Base-by-base conservation (phyloP, 495 filamentous ascomycete species). In the Aspergillus baeticus region DNA sequence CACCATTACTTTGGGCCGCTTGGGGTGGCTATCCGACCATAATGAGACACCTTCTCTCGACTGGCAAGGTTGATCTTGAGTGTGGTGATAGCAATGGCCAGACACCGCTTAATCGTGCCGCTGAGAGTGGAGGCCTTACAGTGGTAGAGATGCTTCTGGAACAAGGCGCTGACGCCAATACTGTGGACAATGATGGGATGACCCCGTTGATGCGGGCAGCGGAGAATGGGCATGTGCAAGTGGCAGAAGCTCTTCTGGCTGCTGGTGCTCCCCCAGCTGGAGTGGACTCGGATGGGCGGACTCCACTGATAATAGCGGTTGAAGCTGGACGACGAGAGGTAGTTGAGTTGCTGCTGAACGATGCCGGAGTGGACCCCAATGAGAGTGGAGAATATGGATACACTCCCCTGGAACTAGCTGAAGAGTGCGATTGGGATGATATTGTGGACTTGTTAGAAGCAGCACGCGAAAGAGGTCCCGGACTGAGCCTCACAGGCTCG, bases 91-190 rank as follows among this genome's bases (percentile, higher is more conserved):
- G 48, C 17, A 51, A 38, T 51, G 48, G 33, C 6, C 48, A 38
- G 14, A 38, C 48, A 0, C 15, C 35, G 33, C 34, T 51, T 21
- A 18, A 13, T 23, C 48, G 48, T 8, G 48, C 48, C 6, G 48
- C 48, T 11, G 48, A 51, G 36, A 23, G 48, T 18, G 48, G 48
- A 11, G 48, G 15, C 11, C 34, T 51, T n/a, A 26, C 36, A 10
- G 58, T 68, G 6, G 62, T 59, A 31, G 51, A 42, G 34, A 15
- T 68, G 3, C 60, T 70, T n/a, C 38, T 70, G 7, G 43, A 59
- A 11, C 48, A 56, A 10, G 62, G 57, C n/a, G 65, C 66, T n/a
- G 62, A 70, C 48, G 22, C 60, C 34, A 65, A 65, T 46, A 46
- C 57, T 13, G 53, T 54, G 21, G 54, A 58, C 36, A 57, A 48